Percentiles rank a stretch among this genome's conserved stretches.
Evolutionary conservation across 2,329 filamentous ascomycete species (phyloP).

Genomic region (Dendryphion nanum): DNA sequence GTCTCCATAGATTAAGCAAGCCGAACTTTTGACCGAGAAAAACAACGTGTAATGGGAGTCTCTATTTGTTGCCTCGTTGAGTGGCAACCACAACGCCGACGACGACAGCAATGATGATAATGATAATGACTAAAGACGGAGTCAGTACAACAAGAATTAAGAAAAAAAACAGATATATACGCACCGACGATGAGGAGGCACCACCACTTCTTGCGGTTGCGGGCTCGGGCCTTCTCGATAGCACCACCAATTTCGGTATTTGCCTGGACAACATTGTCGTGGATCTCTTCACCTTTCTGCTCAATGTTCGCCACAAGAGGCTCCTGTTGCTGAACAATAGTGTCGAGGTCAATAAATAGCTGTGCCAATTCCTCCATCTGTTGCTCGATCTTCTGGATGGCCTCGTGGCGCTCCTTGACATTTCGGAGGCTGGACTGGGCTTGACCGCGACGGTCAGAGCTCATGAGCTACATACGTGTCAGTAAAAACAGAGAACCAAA

Average conservation of each 20-base stretch:
- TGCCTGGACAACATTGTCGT: constrained; percentile 79
- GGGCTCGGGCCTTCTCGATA: constrained; percentile 69
- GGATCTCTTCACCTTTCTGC: constrained; percentile 80
- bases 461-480: constrained; percentile 58
- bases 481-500: too few species aligned
- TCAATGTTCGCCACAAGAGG: constrained; percentile 77
- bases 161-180: constrained; percentile 33
- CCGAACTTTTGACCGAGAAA: too few species aligned
- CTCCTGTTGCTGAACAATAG: constrained; percentile 83
- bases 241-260: constrained; percentile 82
- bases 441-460: constrained; percentile 76
- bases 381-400: constrained; percentile 87
- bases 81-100: neutral
- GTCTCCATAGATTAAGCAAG: too few species aligned
- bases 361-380: constrained; percentile 85
- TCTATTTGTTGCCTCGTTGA: too few species aligned
- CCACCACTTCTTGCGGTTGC: constrained; percentile 91
- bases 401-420: constrained; percentile 78
- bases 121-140: constrained; percentile 1
- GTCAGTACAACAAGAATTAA: neutral
- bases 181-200: constrained; percentile 72
- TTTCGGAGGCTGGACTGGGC: constrained; percentile 76
- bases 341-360: constrained; percentile 87
- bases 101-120: constrained; percentile 1
- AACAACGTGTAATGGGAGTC: too few species aligned